Conservation (phyloP, 1,139 yeast genomes). For the Sugiyamaella castrensis region DNA sequence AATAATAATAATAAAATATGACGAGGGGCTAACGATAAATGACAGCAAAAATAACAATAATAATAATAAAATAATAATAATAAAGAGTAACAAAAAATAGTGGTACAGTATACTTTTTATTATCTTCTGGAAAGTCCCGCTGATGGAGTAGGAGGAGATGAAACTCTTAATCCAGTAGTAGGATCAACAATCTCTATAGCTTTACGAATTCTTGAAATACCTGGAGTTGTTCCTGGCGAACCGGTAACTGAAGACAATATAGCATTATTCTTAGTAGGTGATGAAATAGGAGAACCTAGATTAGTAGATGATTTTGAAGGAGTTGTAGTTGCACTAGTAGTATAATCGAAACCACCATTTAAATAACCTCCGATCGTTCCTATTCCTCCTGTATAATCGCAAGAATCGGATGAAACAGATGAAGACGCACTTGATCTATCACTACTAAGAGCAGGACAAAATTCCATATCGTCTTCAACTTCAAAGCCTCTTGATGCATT, state of each 20-base stretch:
- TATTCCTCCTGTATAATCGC: constrained; percentile 8
- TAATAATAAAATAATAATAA: constrained; percentile 2
- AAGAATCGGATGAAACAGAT: constrained; percentile 16
- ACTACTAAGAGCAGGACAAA: constrained; percentile 42
- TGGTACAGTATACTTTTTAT: background rate
- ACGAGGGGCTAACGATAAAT: no score
- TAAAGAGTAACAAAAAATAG: constrained; percentile 3
- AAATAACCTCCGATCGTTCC: no score
- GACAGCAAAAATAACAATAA: background rate
- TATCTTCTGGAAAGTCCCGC: constrained; percentile 9
- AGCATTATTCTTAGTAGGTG: constrained; percentile 18
- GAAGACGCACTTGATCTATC: constrained; percentile 17
- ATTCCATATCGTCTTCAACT: constrained; percentile 66
- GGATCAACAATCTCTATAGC: constrained; percentile 79
- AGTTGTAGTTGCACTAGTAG: background rate
- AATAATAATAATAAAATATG: background rate
- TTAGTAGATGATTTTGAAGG: constrained; percentile 5
- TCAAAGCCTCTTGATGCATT: constrained; percentile 69
- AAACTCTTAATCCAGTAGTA: constrained; percentile 64
- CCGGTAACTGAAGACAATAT: constrained; percentile 19
- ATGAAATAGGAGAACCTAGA: constrained; percentile 17
- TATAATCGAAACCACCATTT: background rate
- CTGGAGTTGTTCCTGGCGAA: constrained; percentile 20
- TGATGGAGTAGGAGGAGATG: constrained; percentile 19
- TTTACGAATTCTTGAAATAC: constrained; percentile 29